These are phyloP conservation scores for Hippophae gyantsensis DNA, from an alignment of 306 rosid genomes.

Conservation along the genomic window DNA sequence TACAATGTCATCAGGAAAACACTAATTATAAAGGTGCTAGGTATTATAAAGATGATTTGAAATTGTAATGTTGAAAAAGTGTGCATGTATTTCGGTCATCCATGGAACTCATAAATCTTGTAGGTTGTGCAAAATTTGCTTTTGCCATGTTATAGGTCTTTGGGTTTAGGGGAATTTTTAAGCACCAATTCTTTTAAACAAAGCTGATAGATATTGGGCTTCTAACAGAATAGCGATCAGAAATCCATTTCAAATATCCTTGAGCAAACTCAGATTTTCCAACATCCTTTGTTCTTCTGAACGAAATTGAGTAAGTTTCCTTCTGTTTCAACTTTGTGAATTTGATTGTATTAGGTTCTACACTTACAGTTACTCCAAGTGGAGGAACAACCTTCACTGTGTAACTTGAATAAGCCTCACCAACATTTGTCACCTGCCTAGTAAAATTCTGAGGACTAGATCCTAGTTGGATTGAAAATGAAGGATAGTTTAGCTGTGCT, in stretches of 20 bases:
- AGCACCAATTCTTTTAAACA: background rate
- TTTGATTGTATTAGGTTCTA: conserved; percentile 20
- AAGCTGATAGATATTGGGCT: conserved; percentile 23
- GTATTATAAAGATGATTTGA: too few relatives aligned
- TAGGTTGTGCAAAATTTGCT: too few relatives aligned
- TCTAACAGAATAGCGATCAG: conserved; percentile 30
- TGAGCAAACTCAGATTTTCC: conserved; percentile 4
- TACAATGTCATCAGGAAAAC: too few relatives aligned
- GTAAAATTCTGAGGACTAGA: conserved; percentile 24
- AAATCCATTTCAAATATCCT: conserved; percentile 42
- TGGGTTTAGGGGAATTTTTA: too few relatives aligned
- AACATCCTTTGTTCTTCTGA: background rate
- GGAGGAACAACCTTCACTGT: conserved; percentile 17
- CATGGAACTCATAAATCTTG: too few relatives aligned
- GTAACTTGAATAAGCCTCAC: conserved; percentile 28
- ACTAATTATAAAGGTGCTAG: too few relatives aligned
- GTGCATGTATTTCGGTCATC: too few relatives aligned
- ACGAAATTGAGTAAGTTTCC: conserved; percentile 6
- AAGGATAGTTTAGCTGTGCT: conserved; percentile 44
- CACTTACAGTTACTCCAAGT: conserved; percentile 14
- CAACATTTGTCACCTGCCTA: conserved; percentile 43
- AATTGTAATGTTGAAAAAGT: too few relatives aligned
- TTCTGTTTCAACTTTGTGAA: conserved; percentile 37
- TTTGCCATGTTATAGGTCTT: too few relatives aligned
- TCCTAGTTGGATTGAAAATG: conserved; percentile 29